Conservation (phyloP, 345 rosid genomes). For the Gossypium anomalum region DNA sequence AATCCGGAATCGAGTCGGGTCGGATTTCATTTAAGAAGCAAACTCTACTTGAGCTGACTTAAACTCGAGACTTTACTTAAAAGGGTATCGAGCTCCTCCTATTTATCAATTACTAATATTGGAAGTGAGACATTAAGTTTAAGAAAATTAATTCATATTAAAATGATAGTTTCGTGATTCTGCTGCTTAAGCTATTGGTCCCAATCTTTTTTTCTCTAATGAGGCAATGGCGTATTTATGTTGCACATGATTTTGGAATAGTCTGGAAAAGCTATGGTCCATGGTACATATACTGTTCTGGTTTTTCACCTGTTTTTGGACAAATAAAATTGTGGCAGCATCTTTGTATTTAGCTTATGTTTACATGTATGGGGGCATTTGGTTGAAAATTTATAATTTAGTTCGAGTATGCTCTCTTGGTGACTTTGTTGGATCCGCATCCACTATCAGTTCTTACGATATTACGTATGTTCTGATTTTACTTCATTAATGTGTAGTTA, state of each 20-base stretch:
- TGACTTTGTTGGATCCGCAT: background rate
- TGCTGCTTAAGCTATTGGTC: background rate
- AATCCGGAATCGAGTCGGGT: too few relatives aligned
- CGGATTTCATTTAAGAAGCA: too few relatives aligned
- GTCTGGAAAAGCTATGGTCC: background rate
- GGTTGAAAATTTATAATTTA: background rate
- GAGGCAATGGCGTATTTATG: background rate
- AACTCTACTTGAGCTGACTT: too few relatives aligned
- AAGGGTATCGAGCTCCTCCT: background rate
- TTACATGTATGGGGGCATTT: background rate
- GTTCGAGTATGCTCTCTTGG: background rate
- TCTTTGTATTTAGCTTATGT: background rate
- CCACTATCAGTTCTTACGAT: background rate
- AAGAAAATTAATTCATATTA: background rate
- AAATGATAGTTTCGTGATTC: background rate
- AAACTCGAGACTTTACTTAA: too few relatives aligned
- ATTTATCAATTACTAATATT: background rate
- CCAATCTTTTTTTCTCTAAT: background rate
- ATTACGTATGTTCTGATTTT: background rate
- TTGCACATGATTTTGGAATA: background rate
- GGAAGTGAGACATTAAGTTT: background rate
- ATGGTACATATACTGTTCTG: background rate
- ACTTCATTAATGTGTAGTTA: conserved; percentile 17
- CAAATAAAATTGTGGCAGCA: background rate
- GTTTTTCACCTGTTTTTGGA: background rate